Percentiles rank a stretch among this genome's conserved stretches.
phyloP scores from a whole-genome alignment of 495 filamentous ascomycete species.

The Glarea lozoyensis region DNA sequence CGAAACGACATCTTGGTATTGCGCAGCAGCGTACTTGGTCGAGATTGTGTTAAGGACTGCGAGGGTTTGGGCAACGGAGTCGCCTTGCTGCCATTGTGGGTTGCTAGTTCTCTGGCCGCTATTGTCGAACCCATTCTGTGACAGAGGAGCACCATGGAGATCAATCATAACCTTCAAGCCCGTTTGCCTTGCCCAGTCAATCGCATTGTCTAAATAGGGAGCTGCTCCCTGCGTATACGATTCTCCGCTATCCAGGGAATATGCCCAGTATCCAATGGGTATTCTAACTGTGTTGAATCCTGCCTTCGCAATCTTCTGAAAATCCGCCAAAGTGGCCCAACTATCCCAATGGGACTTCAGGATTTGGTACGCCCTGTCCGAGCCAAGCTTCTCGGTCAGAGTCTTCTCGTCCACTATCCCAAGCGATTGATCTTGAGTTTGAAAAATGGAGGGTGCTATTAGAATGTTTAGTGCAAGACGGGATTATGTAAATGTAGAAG shows the following conservation, averaged over 20 bases:
- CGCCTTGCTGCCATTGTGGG: conserved; percentile 52
- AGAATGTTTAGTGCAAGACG: conserved; percentile 22
- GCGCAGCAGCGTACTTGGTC: conserved; percentile 42
- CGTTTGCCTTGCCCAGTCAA: conserved; percentile 55
- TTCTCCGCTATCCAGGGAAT: conserved; percentile 43
- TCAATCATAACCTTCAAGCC: conserved; percentile 52
- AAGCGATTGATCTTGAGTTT: conserved; percentile 29
- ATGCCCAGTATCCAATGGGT: conserved; percentile 73
- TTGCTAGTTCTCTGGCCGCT: conserved; percentile 49
- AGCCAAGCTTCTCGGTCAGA: conserved; percentile 40
- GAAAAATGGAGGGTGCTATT: conserved; percentile 59
- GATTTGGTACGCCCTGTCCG: conserved; percentile 22
- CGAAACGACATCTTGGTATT: conserved; percentile 55
- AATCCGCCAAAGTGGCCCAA: conserved; percentile 60
- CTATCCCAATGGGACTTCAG: conserved; percentile 43
- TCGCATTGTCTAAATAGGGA: conserved; percentile 51
- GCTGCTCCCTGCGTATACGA: conserved; percentile 68
- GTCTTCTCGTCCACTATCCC: conserved; percentile 54
- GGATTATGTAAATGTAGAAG: too few relatives aligned
- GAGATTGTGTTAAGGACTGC: conserved; percentile 48
- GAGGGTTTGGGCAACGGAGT: conserved; percentile 49
- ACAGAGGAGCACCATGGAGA: conserved; percentile 50
- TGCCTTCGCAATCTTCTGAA: conserved; percentile 50
- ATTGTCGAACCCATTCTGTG: conserved; percentile 82
- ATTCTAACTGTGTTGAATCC: conserved; percentile 73